A percentile compares a stretch with the other conserved stretches of the same genome.
Conservation (phyloP, 2,329 filamentous ascomycete species). For the Penicillium vulpinum region DNA sequence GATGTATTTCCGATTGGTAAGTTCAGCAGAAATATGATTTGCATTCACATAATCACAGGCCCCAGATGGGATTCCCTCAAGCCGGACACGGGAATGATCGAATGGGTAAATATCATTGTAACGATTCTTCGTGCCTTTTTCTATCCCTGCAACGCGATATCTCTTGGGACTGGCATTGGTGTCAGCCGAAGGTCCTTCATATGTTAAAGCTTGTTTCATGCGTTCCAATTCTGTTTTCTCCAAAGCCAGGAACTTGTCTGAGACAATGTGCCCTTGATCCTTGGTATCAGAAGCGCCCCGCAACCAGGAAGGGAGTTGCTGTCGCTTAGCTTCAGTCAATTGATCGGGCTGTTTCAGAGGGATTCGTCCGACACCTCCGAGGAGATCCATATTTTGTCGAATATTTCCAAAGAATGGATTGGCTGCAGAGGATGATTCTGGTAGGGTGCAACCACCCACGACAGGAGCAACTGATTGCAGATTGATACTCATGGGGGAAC, state of each 20-base stretch:
- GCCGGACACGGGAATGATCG: slow-evolving; percentile 83
- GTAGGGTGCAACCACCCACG: slow-evolving; percentile 86
- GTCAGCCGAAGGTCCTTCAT: slow-evolving; percentile 53
- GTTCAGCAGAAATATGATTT: slow-evolving; percentile 75
- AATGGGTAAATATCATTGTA: slow-evolving; percentile 99
- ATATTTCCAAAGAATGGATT: slow-evolving; percentile 97
- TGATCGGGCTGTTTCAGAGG: slow-evolving; percentile 59
- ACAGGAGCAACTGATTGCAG: slow-evolving; percentile 67
- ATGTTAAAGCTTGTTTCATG: slow-evolving; percentile 80
- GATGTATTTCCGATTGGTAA: slow-evolving; percentile 90
- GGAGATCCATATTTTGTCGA: slow-evolving; percentile 91
- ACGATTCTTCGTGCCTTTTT: slow-evolving; percentile 91
- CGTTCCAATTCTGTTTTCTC: slow-evolving; percentile 83
- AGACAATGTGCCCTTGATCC: slow-evolving; percentile 76
- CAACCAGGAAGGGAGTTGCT: slow-evolving; percentile 74
- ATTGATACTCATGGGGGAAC: slow-evolving; percentile 53
- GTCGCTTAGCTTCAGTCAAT: slow-evolving; percentile 50
- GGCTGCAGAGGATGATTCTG: slow-evolving; percentile 61
- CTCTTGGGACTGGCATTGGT: slow-evolving; percentile 42
- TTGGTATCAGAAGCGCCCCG: slow-evolving; percentile 63
- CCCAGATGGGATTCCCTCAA: slow-evolving; percentile 66
- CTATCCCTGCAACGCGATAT: slow-evolving; percentile 83
- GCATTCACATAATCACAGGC: slow-evolving; percentile 95
- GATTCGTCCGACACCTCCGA: slow-evolving; percentile 86
- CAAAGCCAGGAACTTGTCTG: slow-evolving; percentile 79